Evolutionary conservation across 2,329 filamentous ascomycete species (phyloP).

Genomic region (Fusarium cyanostomum): DNA sequence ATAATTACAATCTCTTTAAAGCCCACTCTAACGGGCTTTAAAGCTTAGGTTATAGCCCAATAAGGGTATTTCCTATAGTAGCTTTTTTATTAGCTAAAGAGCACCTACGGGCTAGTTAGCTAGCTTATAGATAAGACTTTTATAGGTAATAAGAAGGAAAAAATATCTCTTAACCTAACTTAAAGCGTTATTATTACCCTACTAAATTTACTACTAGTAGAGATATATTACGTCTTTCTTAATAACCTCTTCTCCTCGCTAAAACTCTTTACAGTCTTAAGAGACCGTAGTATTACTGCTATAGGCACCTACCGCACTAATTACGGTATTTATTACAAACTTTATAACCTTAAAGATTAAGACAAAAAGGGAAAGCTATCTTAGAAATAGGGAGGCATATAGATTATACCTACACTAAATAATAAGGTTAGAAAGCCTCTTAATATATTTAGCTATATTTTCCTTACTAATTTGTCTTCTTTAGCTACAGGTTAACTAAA

Average conservation of each 20-base stretch:
- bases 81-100: too few species aligned
- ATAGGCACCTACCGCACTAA: too few species aligned
- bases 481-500: slow-evolving; percentile 13
- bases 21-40: background rate
- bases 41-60: background rate
- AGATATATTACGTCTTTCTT: too few species aligned
- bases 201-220: too few species aligned
- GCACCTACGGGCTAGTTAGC: too few species aligned
- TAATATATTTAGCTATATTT: background rate
- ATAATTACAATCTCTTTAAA: background rate
- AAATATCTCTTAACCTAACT: too few species aligned
- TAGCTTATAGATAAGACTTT: background rate
- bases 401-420: background rate
- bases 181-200: too few species aligned
- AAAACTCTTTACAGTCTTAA: too few species aligned
- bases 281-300: too few species aligned
- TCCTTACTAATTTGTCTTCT: slow-evolving; percentile 14
- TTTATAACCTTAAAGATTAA: slow-evolving; percentile 5
- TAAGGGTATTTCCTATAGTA: background rate
- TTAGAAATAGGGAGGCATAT: background rate
- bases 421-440: too few species aligned
- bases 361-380: background rate
- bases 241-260: too few species aligned
- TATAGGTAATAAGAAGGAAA: too few species aligned
- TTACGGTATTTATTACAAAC: slow-evolving; percentile 7